phyloP scores from a whole-genome alignment of 768 basidiomycete species.

The Tulasnella sp. region DNA sequence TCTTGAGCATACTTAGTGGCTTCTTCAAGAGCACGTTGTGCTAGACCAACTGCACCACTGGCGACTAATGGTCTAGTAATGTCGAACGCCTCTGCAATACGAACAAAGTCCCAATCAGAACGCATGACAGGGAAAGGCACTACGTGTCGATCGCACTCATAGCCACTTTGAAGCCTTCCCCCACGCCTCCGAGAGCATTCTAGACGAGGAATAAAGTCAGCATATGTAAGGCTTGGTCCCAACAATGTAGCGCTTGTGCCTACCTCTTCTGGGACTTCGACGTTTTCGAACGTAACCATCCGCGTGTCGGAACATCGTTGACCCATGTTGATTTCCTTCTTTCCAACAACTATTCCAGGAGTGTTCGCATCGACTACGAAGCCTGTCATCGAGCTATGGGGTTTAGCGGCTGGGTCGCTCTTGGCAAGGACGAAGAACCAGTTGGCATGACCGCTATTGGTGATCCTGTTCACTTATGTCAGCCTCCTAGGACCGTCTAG shows the following conservation, averaged over 20 bases:
- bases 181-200: constrained; percentile 27
- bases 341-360: constrained; percentile 24
- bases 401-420: constrained; percentile 24
- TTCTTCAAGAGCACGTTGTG: constrained; percentile 29
- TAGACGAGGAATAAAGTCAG: neutral
- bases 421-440: constrained; percentile 32
- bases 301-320: constrained; percentile 30
- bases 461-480: constrained; percentile 22
- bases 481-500: neutral
- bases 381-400: constrained; percentile 26
- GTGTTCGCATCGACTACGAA: constrained; percentile 28
- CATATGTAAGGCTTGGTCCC: neutral
- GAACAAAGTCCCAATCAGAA: neutral
- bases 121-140: neutral
- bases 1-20: constrained; percentile 30
- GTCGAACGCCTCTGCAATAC: constrained; percentile 28
- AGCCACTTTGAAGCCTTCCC: constrained; percentile 28
- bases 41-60: constrained; percentile 27
- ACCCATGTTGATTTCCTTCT: constrained; percentile 18
- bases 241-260: neutral
- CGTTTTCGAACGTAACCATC: constrained; percentile 29
- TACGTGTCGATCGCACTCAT: constrained; percentile 5
- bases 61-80: constrained; percentile 31
- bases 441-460: constrained; percentile 28
- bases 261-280: constrained; percentile 20